Conservation (phyloP, 2,329 filamentous ascomycete species). For the Venturiaceae sp. region DNA sequence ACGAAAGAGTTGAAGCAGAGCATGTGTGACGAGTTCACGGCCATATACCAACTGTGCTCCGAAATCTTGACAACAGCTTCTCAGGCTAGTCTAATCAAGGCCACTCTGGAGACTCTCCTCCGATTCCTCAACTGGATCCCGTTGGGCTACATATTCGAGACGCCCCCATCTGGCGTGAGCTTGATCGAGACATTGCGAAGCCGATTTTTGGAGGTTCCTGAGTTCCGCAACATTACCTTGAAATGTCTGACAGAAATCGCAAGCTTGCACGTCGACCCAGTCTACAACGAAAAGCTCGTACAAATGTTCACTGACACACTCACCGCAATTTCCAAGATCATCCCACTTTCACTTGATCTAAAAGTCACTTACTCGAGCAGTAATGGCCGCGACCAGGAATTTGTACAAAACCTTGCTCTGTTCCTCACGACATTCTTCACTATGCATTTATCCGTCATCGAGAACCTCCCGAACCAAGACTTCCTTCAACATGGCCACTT, state of each 20-base stretch:
- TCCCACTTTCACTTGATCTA: slow-evolving; percentile 80
- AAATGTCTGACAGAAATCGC: slow-evolving; percentile 98
- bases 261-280: slow-evolving; percentile 74
- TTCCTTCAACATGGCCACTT: slow-evolving; percentile 95
- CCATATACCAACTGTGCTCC: slow-evolving; percentile 95
- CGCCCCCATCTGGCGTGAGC: slow-evolving; percentile 46
- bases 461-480: slow-evolving; percentile 90
- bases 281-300: slow-evolving; percentile 91
- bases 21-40: slow-evolving; percentile 98
- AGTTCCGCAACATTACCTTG: slow-evolving; percentile 93
- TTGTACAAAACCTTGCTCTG: slow-evolving; percentile 90
- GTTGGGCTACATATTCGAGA: slow-evolving; percentile 97
- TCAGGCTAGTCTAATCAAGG: slow-evolving; percentile 81
- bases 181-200: slow-evolving; percentile 91
- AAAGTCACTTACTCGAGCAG: slow-evolving; percentile 86
- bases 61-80: slow-evolving; percentile 88
- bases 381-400: slow-evolving; percentile 90
- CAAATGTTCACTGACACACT: slow-evolving; percentile 98
- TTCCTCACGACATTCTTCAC: slow-evolving; percentile 97
- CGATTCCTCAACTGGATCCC: slow-evolving; percentile 99
- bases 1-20: slow-evolving; percentile 94
- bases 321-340: slow-evolving; percentile 85
- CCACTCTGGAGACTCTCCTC: slow-evolving; percentile 90
- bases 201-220: slow-evolving; percentile 83
- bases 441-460: slow-evolving; percentile 79